Evolutionary conservation across 768 basidiomycete species (phyloP), one percentile per base, ranked within the genome.

Genomic region (Hericium erinaceus): DNA sequence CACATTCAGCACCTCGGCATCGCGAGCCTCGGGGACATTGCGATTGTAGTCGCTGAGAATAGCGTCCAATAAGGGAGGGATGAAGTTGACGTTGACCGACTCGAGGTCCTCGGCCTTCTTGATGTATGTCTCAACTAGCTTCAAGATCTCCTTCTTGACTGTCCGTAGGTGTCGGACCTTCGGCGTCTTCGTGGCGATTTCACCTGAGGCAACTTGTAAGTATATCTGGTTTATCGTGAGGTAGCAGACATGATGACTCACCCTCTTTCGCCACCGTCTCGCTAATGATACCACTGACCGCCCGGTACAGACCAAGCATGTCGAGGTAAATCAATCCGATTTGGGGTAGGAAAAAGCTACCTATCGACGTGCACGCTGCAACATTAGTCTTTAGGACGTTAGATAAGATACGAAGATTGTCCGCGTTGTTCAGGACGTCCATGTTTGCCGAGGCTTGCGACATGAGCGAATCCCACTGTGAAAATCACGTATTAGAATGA

Each of bases 381-480:
- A 98, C 95, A 69, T 99, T 99, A 20, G 97, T 99, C 75, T 99
- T 99, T 66, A 99, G 77, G 50, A 99, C 92, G 67, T 99, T 98
- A 1, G 91, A 84, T 53, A 99, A 77, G 64, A 98, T 94, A 71
- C 98, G 98, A 73, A 98, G 92, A 69, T 98, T 98, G 58, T 98
- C 95, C 18, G 80, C 74, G 68, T 87, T 92, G 53, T 85, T 83
- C 54, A 99, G 78, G 12, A 99, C 93, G 61, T 98, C 94, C 73
- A 94, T 87, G 64, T 82, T 95, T 66, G 87, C 85, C 2, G 89
- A 85, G 2, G 97, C 97, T 74, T 98, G 95, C 28, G 85, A 80
- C 95, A 99, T 99, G 53, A 98, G 75, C 13, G 87, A 89, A 70
- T 98, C 95, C 97, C 97, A 99, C 92, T 98, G 60, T 1, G 46